These are phyloP conservation scores for Rhodocollybia butyracea DNA, from an alignment of 768 basidiomycete species.

Conservation along the genomic window DNA sequence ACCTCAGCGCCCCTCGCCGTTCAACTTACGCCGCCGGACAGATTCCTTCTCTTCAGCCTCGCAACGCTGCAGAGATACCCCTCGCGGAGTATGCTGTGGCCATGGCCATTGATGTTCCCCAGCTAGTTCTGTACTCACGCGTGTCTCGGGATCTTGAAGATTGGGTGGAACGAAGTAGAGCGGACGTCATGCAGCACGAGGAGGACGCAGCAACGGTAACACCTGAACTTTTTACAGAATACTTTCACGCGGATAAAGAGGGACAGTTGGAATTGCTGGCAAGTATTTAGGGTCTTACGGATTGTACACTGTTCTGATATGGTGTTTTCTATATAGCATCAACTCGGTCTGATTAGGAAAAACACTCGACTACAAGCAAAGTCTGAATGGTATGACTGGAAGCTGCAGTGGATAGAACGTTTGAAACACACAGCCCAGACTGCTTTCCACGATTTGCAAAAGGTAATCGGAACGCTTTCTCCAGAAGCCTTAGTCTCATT, in stretches of 20 bases:
- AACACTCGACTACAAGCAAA: slow-evolving; percentile 67
- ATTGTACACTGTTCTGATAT: neutral
- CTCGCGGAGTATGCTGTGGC: slow-evolving; percentile 70
- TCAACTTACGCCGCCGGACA: slow-evolving; percentile 65
- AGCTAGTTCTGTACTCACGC: slow-evolving; percentile 67
- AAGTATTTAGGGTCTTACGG: slow-evolving; percentile 13
- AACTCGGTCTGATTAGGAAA: slow-evolving; percentile 74
- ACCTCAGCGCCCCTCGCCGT: slow-evolving; percentile 74
- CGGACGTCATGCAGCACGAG: slow-evolving; percentile 65
- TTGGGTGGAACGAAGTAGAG: slow-evolving; percentile 77
- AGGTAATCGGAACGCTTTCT: slow-evolving; percentile 32
- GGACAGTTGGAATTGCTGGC: slow-evolving; percentile 66
- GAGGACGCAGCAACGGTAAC: slow-evolving; percentile 72
- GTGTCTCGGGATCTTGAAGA: slow-evolving; percentile 67
- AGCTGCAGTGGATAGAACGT: slow-evolving; percentile 73
- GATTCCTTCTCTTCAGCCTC: slow-evolving; percentile 49
- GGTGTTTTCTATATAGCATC: slow-evolving; percentile 50
- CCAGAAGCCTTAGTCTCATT: neutral
- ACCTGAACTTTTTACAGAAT: slow-evolving; percentile 74
- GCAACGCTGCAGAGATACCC: slow-evolving; percentile 52
- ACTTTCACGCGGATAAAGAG: slow-evolving; percentile 64
- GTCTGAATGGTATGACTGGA: slow-evolving; percentile 90
- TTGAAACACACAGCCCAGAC: slow-evolving; percentile 61
- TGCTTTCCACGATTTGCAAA: slow-evolving; percentile 56
- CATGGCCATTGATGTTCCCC: slow-evolving; percentile 71